Conservation (phyloP, 1,284 basidiomycete genomes). For the Golubevia pallescens region DNA sequence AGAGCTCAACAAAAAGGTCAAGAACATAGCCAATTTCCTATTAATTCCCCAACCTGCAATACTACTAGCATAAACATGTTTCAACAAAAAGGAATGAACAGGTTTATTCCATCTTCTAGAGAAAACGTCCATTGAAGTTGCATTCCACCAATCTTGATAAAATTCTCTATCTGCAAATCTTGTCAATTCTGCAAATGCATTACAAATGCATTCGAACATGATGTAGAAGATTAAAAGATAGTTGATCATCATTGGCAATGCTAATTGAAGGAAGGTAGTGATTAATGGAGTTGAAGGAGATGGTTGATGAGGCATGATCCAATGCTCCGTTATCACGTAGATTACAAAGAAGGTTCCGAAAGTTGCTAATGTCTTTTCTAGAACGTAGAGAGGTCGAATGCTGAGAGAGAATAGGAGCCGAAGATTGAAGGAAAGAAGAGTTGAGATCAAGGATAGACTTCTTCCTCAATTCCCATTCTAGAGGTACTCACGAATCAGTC, state of each 20-base stretch:
- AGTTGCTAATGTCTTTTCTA: conserved; percentile 92
- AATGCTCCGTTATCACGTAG: conserved; percentile 82
- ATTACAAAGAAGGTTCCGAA: conserved; percentile 94
- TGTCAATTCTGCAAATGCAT: conserved; percentile 71
- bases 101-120: conserved; percentile 56
- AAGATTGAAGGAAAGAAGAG: background rate
- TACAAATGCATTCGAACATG: conserved; percentile 79
- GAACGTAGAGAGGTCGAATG: conserved; percentile 86
- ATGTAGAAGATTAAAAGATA: conserved; percentile 65
- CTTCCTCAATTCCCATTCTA: no score
- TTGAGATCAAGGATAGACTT: background rate
- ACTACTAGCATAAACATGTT: conserved; percentile 87
- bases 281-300: conserved; percentile 46
- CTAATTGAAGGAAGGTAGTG: conserved; percentile 76
- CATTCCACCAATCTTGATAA: conserved; percentile 99
- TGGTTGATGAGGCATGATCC: conserved; percentile 77
- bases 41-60: conserved; percentile 79
- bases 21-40: conserved; percentile 79
- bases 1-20: conserved; percentile 76
- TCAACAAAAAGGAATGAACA: conserved; percentile 87
- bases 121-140: conserved; percentile 94
- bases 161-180: conserved; percentile 95
- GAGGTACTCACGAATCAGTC: conserved; percentile 75
- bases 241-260: conserved; percentile 86
- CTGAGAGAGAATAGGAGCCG: conserved; percentile 64